Percentiles rank a stretch among this genome's conserved stretches.
These are phyloP conservation scores for Lippia alba DNA, from an alignment of 305 asterid genomes.

Conservation along the genomic window DNA sequence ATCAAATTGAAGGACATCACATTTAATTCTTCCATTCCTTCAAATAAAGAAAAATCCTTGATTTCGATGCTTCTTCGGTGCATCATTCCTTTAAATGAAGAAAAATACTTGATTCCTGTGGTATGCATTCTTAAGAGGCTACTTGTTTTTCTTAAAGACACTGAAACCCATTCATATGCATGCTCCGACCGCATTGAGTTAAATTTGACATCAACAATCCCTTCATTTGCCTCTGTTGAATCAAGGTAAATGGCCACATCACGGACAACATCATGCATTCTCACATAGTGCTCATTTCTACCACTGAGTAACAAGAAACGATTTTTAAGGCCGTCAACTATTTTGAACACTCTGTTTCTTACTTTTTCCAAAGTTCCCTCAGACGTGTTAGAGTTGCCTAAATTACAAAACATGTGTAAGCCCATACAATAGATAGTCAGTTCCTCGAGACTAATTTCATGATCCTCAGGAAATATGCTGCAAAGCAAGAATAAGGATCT, in stretches of 20 bases:
- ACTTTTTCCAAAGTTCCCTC: neutral
- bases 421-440: neutral
- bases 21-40: no score
- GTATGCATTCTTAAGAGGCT: no score
- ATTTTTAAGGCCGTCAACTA: constrained; percentile 23
- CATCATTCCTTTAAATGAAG: no score
- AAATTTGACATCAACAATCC: no score
- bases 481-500: neutral
- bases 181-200: no score
- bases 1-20: no score
- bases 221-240: no score
- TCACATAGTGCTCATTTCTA: constrained; percentile 13
- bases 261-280: constrained; percentile 52
- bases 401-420: neutral
- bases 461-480: neutral
- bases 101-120: no score
- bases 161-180: no score
- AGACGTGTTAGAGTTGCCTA: neutral
- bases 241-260: constrained; percentile 29
- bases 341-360: neutral
- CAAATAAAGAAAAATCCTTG: no score
- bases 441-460: neutral
- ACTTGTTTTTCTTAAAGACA: no score
- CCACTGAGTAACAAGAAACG: constrained; percentile 30
- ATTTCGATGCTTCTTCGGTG: no score